A percentile compares a stretch with the other conserved stretches of the same genome.
phyloP scores from a whole-genome alignment of 1,139 yeast genomes.

The Saccharomyces uvarum region DNA sequence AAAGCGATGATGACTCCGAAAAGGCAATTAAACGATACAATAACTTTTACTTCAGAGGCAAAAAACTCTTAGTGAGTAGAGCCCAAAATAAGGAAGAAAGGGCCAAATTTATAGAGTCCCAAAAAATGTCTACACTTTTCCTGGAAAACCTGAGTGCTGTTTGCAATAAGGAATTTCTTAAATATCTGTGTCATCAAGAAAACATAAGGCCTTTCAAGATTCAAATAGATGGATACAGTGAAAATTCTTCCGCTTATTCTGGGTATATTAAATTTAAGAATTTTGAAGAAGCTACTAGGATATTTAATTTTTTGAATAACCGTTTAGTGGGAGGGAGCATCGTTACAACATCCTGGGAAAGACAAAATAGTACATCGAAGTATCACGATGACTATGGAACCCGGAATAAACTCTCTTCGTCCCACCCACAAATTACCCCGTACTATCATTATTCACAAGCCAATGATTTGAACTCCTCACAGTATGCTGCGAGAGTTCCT shows the following conservation, averaged over 20 bases:
- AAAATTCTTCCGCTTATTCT: conserved; percentile 13
- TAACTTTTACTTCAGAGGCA: conserved; percentile 25
- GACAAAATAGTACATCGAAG: conserved; percentile 1
- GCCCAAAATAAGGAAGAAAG: conserved; percentile 21
- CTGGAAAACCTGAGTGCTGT: conserved; percentile 25
- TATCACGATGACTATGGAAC: background rate
- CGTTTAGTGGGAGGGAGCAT: conserved; percentile 27
- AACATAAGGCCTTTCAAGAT: conserved; percentile 13
- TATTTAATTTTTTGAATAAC: conserved; percentile 19
- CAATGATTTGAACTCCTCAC: background rate
- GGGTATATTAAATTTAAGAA: conserved; percentile 24
- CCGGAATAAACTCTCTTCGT: background rate
- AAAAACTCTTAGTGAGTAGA: conserved; percentile 29
- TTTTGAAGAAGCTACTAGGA: conserved; percentile 18
- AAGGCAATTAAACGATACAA: conserved; percentile 29
- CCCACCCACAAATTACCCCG: background rate
- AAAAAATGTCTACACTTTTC: conserved; percentile 15
- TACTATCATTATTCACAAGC: background rate
- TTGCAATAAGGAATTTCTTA: conserved; percentile 13
- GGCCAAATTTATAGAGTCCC: conserved; percentile 5
- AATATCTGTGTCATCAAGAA: conserved; percentile 7
- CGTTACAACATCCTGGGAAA: conserved; percentile 22
- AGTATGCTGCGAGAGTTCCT: background rate
- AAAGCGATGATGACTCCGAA: conserved; percentile 28
- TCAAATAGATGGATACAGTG: conserved; percentile 4